phyloP scores from a whole-genome alignment of 768 basidiomycete species.

The Hysterangium stoloniferum region DNA sequence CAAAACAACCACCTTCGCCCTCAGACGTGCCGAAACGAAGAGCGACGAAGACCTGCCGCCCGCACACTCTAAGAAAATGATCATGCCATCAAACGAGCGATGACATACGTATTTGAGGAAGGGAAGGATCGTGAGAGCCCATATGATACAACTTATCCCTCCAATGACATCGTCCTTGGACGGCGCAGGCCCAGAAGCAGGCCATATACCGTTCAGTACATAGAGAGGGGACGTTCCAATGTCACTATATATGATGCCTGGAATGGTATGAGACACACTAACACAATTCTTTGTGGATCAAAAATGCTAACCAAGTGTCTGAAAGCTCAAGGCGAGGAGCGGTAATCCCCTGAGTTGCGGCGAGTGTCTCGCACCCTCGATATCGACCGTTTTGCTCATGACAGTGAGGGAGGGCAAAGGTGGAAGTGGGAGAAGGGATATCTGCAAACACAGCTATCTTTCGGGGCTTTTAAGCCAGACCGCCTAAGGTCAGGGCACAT shows the following conservation, averaged over 20 bases:
- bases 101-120: conserved; percentile 53
- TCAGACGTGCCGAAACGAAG: conserved; percentile 42
- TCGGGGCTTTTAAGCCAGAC: not conserved
- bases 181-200: conserved; percentile 38
- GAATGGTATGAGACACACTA: not conserved
- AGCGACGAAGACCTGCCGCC: conserved; percentile 38
- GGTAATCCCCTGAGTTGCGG: conserved; percentile 12
- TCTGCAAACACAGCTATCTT: not conserved
- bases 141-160: conserved; percentile 53
- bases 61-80: not conserved
- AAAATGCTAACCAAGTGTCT: conserved; percentile 22
- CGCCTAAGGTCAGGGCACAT: too few species aligned
- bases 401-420: not conserved
- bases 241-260: conserved; percentile 37
- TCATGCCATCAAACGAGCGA: not conserved
- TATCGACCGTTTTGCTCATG: not conserved
- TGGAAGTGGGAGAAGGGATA: not conserved
- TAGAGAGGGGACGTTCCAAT: conserved; percentile 57
- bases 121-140: conserved; percentile 54
- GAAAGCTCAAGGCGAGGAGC: conserved; percentile 24
- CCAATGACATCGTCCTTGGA: conserved; percentile 56
- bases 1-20: conserved; percentile 67
- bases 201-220: conserved; percentile 59
- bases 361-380: not conserved
- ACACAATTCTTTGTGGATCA: not conserved